phyloP scores from a whole-genome alignment of 2,329 filamentous ascomycete genomes.

The Scedosporium apiospermum region DNA sequence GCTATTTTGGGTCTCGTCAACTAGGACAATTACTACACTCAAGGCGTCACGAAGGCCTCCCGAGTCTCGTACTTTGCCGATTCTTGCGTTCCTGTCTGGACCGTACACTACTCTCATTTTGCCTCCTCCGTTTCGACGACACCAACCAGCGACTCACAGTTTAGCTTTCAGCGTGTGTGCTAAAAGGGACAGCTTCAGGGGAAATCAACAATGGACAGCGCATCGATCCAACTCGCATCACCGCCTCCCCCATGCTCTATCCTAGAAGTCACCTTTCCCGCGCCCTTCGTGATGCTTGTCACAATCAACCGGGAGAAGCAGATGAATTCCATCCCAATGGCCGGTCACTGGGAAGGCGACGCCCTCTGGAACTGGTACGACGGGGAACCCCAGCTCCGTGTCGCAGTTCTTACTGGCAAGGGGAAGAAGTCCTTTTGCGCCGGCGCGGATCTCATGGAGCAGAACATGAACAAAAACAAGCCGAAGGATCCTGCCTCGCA shows the following conservation, averaged over 20 bases:
- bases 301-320: slow-evolving; percentile 40
- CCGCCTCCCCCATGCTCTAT: slow-evolving; percentile 10
- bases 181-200: too few species aligned
- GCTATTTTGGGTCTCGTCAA: too few species aligned
- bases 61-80: too few species aligned
- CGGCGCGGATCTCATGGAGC: slow-evolving; percentile 45
- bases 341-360: slow-evolving; percentile 38
- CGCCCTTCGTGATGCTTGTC: slow-evolving; percentile 37
- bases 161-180: too few species aligned
- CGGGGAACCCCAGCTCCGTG: slow-evolving; percentile 33
- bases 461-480: slow-evolving; percentile 24
- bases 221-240: not conserved
- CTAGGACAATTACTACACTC: too few species aligned
- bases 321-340: slow-evolving; percentile 35
- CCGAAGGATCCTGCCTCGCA: slow-evolving; percentile 6
- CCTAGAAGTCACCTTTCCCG: slow-evolving; percentile 31
- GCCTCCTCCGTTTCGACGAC: too few species aligned
- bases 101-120: too few species aligned
- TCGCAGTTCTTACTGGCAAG: slow-evolving; percentile 40
- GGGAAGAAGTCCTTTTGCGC: slow-evolving; percentile 44
- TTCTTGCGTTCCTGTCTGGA: too few species aligned
- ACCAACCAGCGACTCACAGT: too few species aligned
- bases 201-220: too few species aligned
- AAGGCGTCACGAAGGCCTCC: too few species aligned
- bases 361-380: slow-evolving; percentile 44